phyloP scores from a whole-genome alignment of 192 early-diverging fungal species.

The Coemansia javaensis region DNA sequence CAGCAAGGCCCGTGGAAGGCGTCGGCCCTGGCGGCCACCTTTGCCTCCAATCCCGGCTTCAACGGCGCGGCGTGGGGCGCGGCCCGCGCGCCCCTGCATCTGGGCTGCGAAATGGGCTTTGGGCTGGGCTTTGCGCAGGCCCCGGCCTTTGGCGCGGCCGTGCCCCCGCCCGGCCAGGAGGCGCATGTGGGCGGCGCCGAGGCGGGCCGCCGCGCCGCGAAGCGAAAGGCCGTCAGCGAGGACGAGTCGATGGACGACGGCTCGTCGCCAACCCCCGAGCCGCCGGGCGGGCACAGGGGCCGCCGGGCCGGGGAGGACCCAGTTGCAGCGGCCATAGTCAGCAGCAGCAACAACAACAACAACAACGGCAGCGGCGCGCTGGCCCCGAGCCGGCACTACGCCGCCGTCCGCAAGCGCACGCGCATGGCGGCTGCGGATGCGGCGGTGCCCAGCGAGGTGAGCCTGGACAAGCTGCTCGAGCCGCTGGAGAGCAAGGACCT shows the following conservation, averaged over 20 bases:
- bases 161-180: too few species aligned
- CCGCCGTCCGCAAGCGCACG: constrained; percentile 32
- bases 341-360: too few species aligned
- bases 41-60: constrained; percentile 35
- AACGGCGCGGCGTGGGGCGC: constrained; percentile 42
- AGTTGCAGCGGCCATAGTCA: constrained; percentile 10
- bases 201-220: constrained; percentile 16
- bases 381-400: neutral
- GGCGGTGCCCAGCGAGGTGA: constrained; percentile 21
- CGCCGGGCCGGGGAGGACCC: constrained; percentile 7
- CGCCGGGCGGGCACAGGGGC: constrained; percentile 12
- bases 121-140: constrained; percentile 30
- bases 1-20: constrained; percentile 46
- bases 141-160: constrained; percentile 6
- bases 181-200: constrained; percentile 7
- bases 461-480: constrained; percentile 52
- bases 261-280: constrained; percentile 43
- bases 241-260: constrained; percentile 48
- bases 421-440: constrained; percentile 18
- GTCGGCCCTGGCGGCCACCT: constrained; percentile 37
- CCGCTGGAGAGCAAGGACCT: constrained; percentile 71
- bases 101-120: constrained; percentile 29
- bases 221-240: constrained; percentile 47
- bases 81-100: constrained; percentile 19
- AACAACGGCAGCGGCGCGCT: neutral